Conservation (phyloP, 306 rosid species). For the Casuarina equisetifolia region DNA sequence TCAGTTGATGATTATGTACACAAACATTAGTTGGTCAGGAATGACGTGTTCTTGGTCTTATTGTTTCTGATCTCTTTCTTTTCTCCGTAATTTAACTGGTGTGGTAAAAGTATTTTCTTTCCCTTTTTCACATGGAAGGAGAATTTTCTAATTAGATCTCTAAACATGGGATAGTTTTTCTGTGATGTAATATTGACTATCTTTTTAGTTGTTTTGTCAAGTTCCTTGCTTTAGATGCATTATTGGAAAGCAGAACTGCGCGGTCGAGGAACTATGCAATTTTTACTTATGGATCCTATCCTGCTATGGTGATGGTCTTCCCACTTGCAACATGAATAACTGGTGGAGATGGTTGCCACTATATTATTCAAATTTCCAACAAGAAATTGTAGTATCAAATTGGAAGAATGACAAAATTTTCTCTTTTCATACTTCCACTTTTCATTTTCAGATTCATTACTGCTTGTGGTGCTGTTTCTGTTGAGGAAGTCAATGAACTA, state of each 20-base stretch:
- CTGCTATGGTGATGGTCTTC: slow-evolving; percentile 14
- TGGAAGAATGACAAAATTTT: not conserved
- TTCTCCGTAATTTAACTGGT: not conserved
- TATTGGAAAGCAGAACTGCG: slow-evolving; percentile 10
- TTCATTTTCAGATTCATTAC: not conserved
- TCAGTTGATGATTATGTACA: slow-evolving; percentile 12
- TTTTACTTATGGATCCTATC: slow-evolving; percentile 2
- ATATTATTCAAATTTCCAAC: not conserved
- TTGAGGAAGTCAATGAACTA: slow-evolving; percentile 21
- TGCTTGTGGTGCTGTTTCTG: not conserved
- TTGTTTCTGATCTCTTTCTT: slow-evolving; percentile 1
- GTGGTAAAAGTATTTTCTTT: not conserved
- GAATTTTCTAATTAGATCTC: not conserved
- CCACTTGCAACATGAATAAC: slow-evolving; percentile 2
- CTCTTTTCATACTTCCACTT: not conserved
- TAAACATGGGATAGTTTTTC: not conserved
- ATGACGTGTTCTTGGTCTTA: slow-evolving; percentile 9
- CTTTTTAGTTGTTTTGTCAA: slow-evolving; percentile 4
- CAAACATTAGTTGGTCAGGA: not conserved
- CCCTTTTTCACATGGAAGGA: not conserved
- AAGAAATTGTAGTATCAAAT: slow-evolving; percentile 6
- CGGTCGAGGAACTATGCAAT: slow-evolving; percentile 7
- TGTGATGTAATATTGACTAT: slow-evolving; percentile 6
- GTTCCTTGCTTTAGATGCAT: slow-evolving; percentile 11
- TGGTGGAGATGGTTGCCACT: not conserved